Percentiles rank a stretch among this genome's conserved stretches.
phyloP scores from a whole-genome alignment of 2,329 filamentous ascomycete species.

The Pseudopyricularia cyperi region DNA sequence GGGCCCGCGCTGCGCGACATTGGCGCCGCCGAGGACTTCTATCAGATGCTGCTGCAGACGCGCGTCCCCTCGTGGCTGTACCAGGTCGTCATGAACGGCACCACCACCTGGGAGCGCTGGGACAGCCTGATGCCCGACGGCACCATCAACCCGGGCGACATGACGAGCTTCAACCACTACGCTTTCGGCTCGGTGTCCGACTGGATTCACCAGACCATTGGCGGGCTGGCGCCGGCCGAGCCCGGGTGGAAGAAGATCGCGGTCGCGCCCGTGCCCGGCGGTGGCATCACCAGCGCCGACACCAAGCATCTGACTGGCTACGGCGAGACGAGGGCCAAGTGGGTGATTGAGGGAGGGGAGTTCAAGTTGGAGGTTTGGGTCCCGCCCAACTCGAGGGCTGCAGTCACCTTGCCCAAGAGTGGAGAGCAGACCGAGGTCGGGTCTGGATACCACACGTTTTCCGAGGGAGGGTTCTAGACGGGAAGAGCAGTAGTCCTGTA shows the following conservation, averaged over 20 bases:
- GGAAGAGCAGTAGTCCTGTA: not conserved
- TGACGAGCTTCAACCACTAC: constrained; percentile 29
- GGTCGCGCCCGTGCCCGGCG: constrained; percentile 16
- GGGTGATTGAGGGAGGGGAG: constrained; percentile 12
- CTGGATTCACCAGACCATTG: constrained; percentile 22
- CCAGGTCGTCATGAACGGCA: constrained; percentile 22
- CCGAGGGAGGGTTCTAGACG: not conserved
- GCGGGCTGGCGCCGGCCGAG: constrained; percentile 13
- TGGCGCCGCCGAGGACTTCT: constrained; percentile 7
- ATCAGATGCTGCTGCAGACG: constrained; percentile 21
- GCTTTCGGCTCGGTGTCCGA: constrained; percentile 23
- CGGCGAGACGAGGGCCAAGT: constrained; percentile 15
- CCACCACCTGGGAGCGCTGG: constrained; percentile 28
- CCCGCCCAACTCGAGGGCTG: constrained; percentile 7
- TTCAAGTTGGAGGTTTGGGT: constrained; percentile 8
- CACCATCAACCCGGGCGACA: constrained; percentile 20
- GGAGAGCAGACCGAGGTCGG: constrained; percentile 2
- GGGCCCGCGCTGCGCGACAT: constrained; percentile 6
- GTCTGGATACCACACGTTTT: constrained; percentile 5
- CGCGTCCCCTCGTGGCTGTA: constrained; percentile 22
- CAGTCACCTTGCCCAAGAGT: constrained; percentile 5
- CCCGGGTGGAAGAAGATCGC: constrained; percentile 17
- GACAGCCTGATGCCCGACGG: constrained; percentile 23
- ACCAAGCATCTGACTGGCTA: constrained; percentile 18
- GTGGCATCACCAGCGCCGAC: constrained; percentile 11